A percentile compares a stretch with the other conserved stretches of the same genome.
Evolutionary conservation across 768 basidiomycete species (phyloP).

Genomic region (Leccinum ochraceum): DNA sequence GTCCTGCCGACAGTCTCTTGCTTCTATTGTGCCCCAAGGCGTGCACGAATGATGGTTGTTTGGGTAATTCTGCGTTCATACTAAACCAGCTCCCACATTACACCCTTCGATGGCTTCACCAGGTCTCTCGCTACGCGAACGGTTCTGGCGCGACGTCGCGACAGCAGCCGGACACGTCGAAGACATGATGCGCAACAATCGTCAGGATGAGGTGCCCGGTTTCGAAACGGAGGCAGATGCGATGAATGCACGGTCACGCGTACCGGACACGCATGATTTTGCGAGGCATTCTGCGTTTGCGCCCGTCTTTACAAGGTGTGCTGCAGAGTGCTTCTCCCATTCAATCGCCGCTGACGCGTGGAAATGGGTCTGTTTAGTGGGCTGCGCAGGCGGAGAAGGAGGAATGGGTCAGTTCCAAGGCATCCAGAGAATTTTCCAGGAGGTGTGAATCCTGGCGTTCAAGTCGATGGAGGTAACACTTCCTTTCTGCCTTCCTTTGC

Average conservation of each 20-base stretch:
- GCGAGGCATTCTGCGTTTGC: slow-evolving; percentile 19
- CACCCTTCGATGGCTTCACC: slow-evolving; percentile 16
- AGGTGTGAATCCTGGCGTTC: slow-evolving; percentile 24
- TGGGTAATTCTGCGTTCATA: background rate
- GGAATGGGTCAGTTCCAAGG: background rate
- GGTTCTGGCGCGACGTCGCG: slow-evolving; percentile 28
- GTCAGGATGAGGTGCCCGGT: slow-evolving; percentile 17
- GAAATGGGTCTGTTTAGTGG: slow-evolving; percentile 3
- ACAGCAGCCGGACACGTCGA: slow-evolving; percentile 14
- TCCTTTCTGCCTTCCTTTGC: background rate
- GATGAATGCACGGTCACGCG: background rate
- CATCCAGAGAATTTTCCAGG: slow-evolving; percentile 16
- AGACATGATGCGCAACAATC: slow-evolving; percentile 26
- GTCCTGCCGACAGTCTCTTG: background rate
- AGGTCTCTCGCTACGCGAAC: slow-evolving; percentile 17
- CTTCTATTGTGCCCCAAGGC: slow-evolving; percentile 7
- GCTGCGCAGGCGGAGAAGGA: background rate
- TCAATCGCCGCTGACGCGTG: background rate
- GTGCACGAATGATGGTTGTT: slow-evolving; percentile 7
- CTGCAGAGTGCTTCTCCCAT: background rate
- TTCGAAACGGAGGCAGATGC: slow-evolving; percentile 7
- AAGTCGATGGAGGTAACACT: slow-evolving; percentile 16
- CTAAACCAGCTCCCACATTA: slow-evolving; percentile 3
- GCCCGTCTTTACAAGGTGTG: slow-evolving; percentile 19
- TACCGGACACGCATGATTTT: slow-evolving; percentile 16